These are phyloP conservation scores for Huntiella decipiens DNA, from an alignment of 2,329 filamentous ascomycete species.

Conservation along the genomic window DNA sequence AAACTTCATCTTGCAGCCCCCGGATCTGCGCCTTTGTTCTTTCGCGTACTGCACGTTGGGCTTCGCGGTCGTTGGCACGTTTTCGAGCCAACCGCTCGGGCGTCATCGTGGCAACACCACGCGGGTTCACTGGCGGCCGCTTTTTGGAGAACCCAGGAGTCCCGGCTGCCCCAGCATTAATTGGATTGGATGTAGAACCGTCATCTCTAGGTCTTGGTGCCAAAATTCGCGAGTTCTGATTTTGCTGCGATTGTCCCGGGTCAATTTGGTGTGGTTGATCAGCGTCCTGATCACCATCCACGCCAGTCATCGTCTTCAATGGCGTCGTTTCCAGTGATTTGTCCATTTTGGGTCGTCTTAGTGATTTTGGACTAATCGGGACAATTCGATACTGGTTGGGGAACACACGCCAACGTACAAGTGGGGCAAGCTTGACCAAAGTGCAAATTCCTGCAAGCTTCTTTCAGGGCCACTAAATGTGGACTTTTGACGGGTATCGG, in stretches of 20 bases:
- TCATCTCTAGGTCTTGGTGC: constrained; percentile 8
- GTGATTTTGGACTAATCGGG: not conserved
- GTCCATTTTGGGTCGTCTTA: constrained; percentile 7
- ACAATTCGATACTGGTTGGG: not conserved
- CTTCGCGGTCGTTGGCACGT: constrained; percentile 49
- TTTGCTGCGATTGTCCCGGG: not conserved
- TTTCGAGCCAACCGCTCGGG: constrained; percentile 57
- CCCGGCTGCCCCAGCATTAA: constrained; percentile 9
- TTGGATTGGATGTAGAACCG: not conserved
- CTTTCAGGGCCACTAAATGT: too few species aligned
- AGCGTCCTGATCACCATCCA: too few species aligned
- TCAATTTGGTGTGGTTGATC: not conserved
- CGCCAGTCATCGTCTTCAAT: too few species aligned
- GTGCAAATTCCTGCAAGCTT: too few species aligned
- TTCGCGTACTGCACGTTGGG: constrained; percentile 68
- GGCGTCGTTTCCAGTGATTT: not conserved
- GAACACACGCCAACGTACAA: not conserved
- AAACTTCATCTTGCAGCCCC: constrained; percentile 23
- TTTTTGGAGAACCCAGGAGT: constrained; percentile 7
- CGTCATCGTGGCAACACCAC: constrained; percentile 40
- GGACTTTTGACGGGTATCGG: too few species aligned
- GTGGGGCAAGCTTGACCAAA: not conserved
- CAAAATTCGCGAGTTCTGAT: constrained; percentile 4
- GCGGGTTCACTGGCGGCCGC: constrained; percentile 1
- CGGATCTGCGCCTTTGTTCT: constrained; percentile 68